Evolutionary conservation across 2,329 filamentous ascomycete species (phyloP).

Genomic region (Leptosphaerulina australis): DNA sequence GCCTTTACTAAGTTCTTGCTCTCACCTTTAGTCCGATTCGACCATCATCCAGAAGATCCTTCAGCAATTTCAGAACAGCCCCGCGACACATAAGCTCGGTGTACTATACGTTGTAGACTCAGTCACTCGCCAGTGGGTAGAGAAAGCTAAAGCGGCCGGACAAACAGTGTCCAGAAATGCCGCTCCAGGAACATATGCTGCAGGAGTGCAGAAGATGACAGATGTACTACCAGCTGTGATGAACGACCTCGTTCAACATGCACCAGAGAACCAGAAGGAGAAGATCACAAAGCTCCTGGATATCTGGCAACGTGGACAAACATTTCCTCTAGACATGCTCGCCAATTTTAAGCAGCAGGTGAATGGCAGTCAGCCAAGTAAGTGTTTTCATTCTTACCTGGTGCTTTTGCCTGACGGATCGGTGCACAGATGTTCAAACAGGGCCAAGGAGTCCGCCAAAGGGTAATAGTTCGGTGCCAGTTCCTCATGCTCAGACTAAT

Average conservation of each 20-base stretch:
- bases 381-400: conserved; percentile 45
- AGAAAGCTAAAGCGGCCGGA: conserved; percentile 85
- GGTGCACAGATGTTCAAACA: conserved; percentile 26
- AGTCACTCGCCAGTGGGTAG: conserved; percentile 98
- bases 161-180: conserved; percentile 79
- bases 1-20: conserved; percentile 34
- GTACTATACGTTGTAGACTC: conserved; percentile 99
- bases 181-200: conserved; percentile 89
- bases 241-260: conserved; percentile 89
- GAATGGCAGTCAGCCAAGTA: conserved; percentile 69
- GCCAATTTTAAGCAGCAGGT: conserved; percentile 82
- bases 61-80: conserved; percentile 95
- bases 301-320: conserved; percentile 96
- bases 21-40: conserved; percentile 76
- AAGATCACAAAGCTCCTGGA: conserved; percentile 95
- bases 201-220: conserved; percentile 94
- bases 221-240: conserved; percentile 92
- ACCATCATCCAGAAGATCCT: conserved; percentile 95
- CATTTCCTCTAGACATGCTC: conserved; percentile 83
- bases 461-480: conserved; percentile 28
- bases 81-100: conserved; percentile 94
- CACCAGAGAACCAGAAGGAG: conserved; percentile 93
- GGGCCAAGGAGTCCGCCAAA: conserved; percentile 40
- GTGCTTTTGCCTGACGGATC: conserved; percentile 13
- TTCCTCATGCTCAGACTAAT: conserved; percentile 36